Percentiles rank a stretch among this genome's conserved stretches.
Conservation (phyloP, 1,139 yeast genomes). For the Kodamaea suecica region DNA sequence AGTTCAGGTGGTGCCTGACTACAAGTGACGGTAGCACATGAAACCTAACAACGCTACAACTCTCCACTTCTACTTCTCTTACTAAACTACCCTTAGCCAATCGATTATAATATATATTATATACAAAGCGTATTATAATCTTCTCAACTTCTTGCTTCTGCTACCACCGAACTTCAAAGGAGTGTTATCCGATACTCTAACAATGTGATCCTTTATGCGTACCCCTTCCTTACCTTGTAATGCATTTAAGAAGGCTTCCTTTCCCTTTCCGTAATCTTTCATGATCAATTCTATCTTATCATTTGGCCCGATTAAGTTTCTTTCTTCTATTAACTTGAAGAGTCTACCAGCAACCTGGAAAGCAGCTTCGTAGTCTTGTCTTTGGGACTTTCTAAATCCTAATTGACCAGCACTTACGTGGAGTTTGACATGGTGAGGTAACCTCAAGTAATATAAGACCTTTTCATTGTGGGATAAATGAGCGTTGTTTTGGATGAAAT, state of each 20-base stretch:
- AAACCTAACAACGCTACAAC: no score
- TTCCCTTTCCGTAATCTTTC: slow-evolving; percentile 83
- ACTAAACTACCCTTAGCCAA: no score
- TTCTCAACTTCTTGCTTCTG: slow-evolving; percentile 78
- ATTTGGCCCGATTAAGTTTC: slow-evolving; percentile 47
- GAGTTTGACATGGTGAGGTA: slow-evolving; percentile 72
- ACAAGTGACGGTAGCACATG: no score
- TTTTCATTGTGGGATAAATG: slow-evolving; percentile 65
- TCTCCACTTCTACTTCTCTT: no score
- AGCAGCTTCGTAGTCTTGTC: slow-evolving; percentile 94
- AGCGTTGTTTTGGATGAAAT: slow-evolving; percentile 55
- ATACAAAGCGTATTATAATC: slow-evolving; percentile 26
- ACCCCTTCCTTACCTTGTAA: slow-evolving; percentile 88
- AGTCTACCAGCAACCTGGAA: slow-evolving; percentile 77
- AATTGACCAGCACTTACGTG: slow-evolving; percentile 69
- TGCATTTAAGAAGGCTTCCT: slow-evolving; percentile 83
- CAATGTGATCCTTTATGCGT: slow-evolving; percentile 58
- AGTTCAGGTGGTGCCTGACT: no score
- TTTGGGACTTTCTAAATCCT: slow-evolving; percentile 73
- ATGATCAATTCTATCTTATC: slow-evolving; percentile 69
- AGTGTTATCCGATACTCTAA: slow-evolving; percentile 73
- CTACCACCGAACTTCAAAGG: slow-evolving; percentile 90
- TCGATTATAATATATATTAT: no score
- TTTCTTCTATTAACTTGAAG: slow-evolving; percentile 67
- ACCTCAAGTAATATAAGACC: slow-evolving; percentile 71